Percentiles rank a stretch among this genome's conserved stretches.
Conservation (phyloP, 148 eudicot genomes). For the Chenopodium quinoa region DNA sequence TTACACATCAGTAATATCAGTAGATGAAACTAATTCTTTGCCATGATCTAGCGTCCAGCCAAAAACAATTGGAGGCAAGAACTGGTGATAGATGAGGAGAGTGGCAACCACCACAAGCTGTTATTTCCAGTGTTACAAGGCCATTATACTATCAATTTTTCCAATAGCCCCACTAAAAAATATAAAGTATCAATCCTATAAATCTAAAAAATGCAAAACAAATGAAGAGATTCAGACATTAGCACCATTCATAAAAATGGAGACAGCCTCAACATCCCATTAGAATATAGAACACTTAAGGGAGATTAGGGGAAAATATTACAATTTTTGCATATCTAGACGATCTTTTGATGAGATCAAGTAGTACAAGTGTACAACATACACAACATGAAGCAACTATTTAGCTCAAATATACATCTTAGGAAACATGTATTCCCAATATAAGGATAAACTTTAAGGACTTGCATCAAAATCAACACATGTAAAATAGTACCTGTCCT, state of each 20-base stretch:
- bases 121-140: not conserved
- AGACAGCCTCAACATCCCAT: no score
- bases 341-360: not conserved
- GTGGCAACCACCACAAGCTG: not conserved
- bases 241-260: no score
- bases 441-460: conserved; percentile 5
- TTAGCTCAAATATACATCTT: conserved; percentile 10
- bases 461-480: not conserved
- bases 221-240: conserved; percentile 7
- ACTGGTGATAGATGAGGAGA: not conserved
- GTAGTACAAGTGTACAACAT: conserved; percentile 17
- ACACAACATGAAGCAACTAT: conserved; percentile 1
- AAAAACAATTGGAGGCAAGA: not conserved
- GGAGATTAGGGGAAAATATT: no score
- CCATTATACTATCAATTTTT: not conserved
- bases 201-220: not conserved
- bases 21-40: not conserved
- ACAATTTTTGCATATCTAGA: not conserved
- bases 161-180: not conserved
- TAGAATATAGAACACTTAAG: no score
- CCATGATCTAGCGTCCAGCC: not conserved
- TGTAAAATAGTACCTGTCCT: conserved; percentile 67
- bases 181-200: not conserved
- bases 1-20: not conserved
- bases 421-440: conserved; percentile 14